A percentile compares a stretch with the other conserved stretches of the same genome.
Evolutionary conservation across 345 rosid species (phyloP).

Genomic region (Citropsis articulata): DNA sequence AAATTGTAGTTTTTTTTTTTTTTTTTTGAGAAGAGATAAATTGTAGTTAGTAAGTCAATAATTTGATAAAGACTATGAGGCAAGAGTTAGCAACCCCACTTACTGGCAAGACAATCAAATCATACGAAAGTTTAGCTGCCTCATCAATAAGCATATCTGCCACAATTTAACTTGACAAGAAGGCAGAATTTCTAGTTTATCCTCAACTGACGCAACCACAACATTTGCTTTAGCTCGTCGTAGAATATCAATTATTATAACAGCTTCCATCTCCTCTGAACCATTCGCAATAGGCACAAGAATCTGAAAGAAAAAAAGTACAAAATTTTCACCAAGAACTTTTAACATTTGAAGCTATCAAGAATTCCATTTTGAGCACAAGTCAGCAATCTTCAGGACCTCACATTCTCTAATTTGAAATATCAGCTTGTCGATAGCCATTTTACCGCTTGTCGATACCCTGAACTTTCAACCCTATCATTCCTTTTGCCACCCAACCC

Average conservation of each 20-base stretch:
- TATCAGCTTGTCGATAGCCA: not conserved
- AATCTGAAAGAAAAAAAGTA: constrained; percentile 44
- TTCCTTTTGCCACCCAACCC: no score
- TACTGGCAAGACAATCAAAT: constrained; percentile 89
- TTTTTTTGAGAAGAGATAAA: no score
- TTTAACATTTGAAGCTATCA: not conserved
- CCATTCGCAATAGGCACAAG: constrained; percentile 92
- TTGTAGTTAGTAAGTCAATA: not conserved
- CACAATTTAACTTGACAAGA: constrained; percentile 83
- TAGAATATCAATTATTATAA: constrained; percentile 70
- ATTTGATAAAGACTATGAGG: not conserved
- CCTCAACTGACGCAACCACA: constrained; percentile 82
- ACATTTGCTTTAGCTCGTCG: constrained; percentile 87
- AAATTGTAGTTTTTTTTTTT: not conserved
- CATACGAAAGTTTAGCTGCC: constrained; percentile 77
- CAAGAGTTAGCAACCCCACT: constrained; percentile 19
- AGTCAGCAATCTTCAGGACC: not conserved
- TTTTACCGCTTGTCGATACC: no score
- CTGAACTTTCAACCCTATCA: no score
- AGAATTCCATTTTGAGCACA: not conserved
- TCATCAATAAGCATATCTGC: constrained; percentile 88
- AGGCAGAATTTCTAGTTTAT: constrained; percentile 70
- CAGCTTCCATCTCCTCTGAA: constrained; percentile 95
- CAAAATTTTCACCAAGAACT: not conserved
- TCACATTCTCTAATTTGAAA: not conserved